phyloP scores from a whole-genome alignment of 352 stramenopile genomes.

The Phytophthora fragariaefolia region DNA sequence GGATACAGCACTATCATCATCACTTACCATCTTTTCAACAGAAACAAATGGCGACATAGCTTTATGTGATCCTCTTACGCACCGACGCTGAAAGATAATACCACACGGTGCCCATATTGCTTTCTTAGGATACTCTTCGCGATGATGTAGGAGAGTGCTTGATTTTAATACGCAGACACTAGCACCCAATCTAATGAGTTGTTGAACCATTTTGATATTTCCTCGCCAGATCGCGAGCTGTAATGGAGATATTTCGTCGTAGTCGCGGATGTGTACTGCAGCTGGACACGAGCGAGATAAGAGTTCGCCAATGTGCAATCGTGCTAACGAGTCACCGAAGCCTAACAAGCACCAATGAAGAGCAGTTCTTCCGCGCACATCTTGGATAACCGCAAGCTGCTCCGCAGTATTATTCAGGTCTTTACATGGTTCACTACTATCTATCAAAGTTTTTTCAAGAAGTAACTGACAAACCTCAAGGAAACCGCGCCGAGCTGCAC shows the following conservation, averaged over 20 bases:
- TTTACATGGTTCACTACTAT: constrained; percentile 1
- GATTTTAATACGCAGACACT: constrained; percentile 27
- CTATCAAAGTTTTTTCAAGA: constrained; percentile 17
- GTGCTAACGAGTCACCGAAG: not conserved
- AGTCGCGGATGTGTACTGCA: constrained; percentile 49
- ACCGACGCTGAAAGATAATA: constrained; percentile 34
- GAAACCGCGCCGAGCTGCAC: constrained; percentile 46
- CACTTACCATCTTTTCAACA: not conserved
- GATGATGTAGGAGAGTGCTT: not conserved
- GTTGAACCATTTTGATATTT: constrained; percentile 40
- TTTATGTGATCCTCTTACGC: not conserved
- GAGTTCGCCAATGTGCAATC: constrained; percentile 29
- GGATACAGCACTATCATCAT: not conserved
- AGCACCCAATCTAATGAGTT: constrained; percentile 54
- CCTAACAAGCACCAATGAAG: constrained; percentile 57
- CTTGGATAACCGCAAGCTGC: constrained; percentile 37
- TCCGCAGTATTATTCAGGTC: constrained; percentile 23
- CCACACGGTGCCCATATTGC: constrained; percentile 57
- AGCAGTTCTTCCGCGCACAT: constrained; percentile 53
- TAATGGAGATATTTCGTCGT: constrained; percentile 46
- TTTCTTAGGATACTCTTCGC: constrained; percentile 21
- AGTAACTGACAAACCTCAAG: constrained; percentile 56
- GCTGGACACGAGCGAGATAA: constrained; percentile 37
- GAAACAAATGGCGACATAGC: not conserved
- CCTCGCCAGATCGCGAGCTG: constrained; percentile 55